These are phyloP conservation scores for Neofusicoccum cordaticola DNA, from an alignment of 2,329 filamentous ascomycete genomes.

Conservation along the genomic window DNA sequence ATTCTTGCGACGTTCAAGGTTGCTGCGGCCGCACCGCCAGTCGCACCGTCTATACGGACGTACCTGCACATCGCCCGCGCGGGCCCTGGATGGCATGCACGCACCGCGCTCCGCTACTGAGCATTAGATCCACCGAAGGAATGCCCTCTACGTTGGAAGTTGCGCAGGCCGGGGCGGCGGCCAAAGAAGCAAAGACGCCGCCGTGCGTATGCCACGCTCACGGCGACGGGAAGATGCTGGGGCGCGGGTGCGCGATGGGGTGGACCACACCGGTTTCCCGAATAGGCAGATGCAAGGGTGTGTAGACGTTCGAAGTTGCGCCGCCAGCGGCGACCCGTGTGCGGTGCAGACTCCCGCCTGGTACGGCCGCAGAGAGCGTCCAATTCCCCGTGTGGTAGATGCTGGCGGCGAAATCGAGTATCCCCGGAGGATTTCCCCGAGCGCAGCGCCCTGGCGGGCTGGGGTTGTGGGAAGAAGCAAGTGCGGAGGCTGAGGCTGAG, in stretches of 20 bases:
- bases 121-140: not conserved
- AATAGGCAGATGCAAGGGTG: not conserved
- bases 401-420: not conserved
- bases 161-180: not conserved
- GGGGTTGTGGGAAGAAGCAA: not conserved
- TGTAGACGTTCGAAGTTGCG: not conserved
- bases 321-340: too few relatives aligned
- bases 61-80: not conserved
- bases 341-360: not conserved
- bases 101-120: not conserved
- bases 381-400: conserved; percentile 1
- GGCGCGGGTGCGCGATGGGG: not conserved
- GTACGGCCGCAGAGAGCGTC: not conserved
- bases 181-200: not conserved
- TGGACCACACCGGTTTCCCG: not conserved
- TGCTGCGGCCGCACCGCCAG: not conserved
- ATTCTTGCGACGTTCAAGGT: not conserved
- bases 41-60: not conserved
- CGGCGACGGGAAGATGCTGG: not conserved
- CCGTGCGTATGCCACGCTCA: not conserved
- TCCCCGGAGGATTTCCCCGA: not conserved
- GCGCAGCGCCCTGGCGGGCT: not conserved
- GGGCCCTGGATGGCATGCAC: not conserved
- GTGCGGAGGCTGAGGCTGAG: not conserved
- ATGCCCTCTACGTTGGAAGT: not conserved